Base-by-base conservation (phyloP, 768 basidiomycete genomes). In the Chalciporus chontae region DNA sequence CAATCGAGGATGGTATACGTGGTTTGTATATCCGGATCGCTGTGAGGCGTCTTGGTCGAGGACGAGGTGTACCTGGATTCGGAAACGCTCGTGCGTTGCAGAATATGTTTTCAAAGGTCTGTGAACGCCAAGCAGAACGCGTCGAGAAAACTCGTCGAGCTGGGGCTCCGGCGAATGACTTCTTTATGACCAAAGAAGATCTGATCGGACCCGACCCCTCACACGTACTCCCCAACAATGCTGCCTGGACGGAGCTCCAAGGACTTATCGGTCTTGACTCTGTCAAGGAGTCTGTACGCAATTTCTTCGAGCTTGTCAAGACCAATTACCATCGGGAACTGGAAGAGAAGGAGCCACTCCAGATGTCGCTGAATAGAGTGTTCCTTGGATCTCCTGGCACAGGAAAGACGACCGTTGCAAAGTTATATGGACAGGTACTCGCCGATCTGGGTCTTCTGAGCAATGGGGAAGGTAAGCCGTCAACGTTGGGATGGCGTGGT, bases 301-400 rank as follows among this genome's bases (percentile, higher is more conserved):
- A 69, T 47, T 63, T 84, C 15, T 71, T 82, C 40, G 64, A 64
- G 40, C 60, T 74, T 19, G 65, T 84, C 39, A 58, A 74, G 36
- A 72, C 68, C 18, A 87, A 87, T 57, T 85, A 84, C 49, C 56
- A 71, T 1, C 78, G 85, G 4, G 85, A 86, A 59, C 66, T 87
- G 43, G 46, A 58, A 38, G 84, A 86, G 54, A 69, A 74, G 56
- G 70, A 77, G 26, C 81, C 80, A 0, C 45, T 82, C 15, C 68
- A 73, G 40, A 60, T 80, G 37, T 78, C 82, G 8, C 71, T 87
- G 51, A 85, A 87, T 52, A 77, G 80, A 14, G 78, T 82, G 0
- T 85, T 87, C 65, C 57, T 84, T 24, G 85, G 85, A 1, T 77
- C 78, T 10, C 85, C 85, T 6, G 85, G 85, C 3, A 85, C 85